A percentile compares a stretch with the other conserved stretches of the same genome.
Conservation (phyloP, 441 rosid genomes). For the Daphne laureola region DNA sequence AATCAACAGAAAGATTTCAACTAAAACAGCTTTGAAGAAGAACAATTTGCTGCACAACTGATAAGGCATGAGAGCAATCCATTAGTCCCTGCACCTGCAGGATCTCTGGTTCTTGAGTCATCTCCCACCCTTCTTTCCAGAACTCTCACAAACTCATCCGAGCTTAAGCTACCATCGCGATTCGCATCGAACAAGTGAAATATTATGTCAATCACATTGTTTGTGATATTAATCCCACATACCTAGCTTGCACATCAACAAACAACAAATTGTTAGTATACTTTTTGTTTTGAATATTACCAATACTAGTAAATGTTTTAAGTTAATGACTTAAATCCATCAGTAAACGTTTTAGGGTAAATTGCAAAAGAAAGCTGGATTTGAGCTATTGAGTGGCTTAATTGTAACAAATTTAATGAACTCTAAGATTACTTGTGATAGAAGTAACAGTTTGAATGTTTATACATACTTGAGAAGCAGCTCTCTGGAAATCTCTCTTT, state of each 20-base stretch:
- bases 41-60: slow-evolving; percentile 27
- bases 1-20: neutral
- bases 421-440: neutral
- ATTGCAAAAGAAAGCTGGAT: too few relatives aligned
- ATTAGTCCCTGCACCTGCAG: slow-evolving; percentile 15
- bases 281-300: neutral
- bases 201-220: slow-evolving; percentile 40
- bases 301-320: neutral
- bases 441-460: neutral
- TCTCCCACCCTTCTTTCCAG: slow-evolving; percentile 34
- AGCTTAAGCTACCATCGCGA: slow-evolving; percentile 41
- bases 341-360: too few relatives aligned
- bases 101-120: slow-evolving; percentile 19
- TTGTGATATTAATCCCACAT: slow-evolving; percentile 38
- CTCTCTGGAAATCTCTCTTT: slow-evolving; percentile 57
- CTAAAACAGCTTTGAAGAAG: slow-evolving; percentile 20
- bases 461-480: slow-evolving; percentile 39
- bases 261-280: neutral
- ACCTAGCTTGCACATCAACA: slow-evolving; percentile 33
- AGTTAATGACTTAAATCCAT: too few relatives aligned
- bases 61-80: slow-evolving; percentile 40
- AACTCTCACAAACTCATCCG: slow-evolving; percentile 47
- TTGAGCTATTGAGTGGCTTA: too few relatives aligned
- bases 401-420: too few relatives aligned
- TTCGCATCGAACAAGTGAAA: slow-evolving; percentile 50